Percentiles rank a stretch among this genome's conserved stretches.
Evolutionary conservation across 83 land plant genomes (phyloP).

Genomic region (Picea engelmannii): DNA sequence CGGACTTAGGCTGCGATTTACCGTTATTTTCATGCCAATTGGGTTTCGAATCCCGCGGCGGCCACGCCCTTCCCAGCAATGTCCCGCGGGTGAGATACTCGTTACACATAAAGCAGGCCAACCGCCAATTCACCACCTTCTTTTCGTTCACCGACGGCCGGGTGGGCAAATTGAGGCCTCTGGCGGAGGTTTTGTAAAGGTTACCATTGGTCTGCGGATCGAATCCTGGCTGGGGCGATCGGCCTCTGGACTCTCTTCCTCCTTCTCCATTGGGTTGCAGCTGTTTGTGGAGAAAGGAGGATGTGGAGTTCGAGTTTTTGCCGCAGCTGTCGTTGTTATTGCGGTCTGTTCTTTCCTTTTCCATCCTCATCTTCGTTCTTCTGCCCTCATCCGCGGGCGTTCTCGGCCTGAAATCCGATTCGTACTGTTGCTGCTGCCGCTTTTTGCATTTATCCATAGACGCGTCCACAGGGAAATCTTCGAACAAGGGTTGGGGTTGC

Average conservation of each 20-base stretch:
- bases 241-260: not conserved
- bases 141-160: not conserved
- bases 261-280: not conserved
- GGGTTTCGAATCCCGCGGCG: not conserved
- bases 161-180: too few species aligned
- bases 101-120: conserved; percentile 9
- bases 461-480: too few species aligned
- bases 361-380: not conserved
- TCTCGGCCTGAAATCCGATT: not conserved
- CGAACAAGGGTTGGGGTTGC: too few species aligned
- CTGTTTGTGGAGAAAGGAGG: not conserved
- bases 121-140: not conserved
- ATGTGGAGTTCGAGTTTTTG: not conserved
- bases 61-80: conserved; percentile 2
- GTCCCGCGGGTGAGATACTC: conserved; percentile 3
- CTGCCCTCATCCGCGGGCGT: not conserved
- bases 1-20: not conserved
- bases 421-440: too few species aligned
- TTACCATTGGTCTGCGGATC: not conserved
- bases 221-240: not conserved
- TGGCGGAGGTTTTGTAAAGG: too few species aligned
- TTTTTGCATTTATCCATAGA: too few species aligned
- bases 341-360: not conserved
- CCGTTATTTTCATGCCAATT: not conserved
- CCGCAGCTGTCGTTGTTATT: not conserved